Conservation (phyloP, 2,329 filamentous ascomycete genomes). For the Aspergillus viridinutans region DNA sequence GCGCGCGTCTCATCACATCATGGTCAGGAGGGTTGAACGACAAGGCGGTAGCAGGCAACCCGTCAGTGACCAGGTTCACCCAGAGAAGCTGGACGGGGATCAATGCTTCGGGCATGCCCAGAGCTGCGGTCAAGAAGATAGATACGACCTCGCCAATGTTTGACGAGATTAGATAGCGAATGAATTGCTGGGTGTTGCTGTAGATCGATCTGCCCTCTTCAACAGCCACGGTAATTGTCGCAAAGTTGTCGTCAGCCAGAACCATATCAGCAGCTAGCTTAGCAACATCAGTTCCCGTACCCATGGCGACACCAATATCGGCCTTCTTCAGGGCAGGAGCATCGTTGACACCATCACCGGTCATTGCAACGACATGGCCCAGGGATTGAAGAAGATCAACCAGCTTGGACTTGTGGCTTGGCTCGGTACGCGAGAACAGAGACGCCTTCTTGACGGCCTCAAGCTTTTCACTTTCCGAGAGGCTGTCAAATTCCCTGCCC, state of each 20-base stretch:
- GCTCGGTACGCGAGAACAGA: slow-evolving; percentile 93
- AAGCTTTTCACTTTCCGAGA: slow-evolving; percentile 74
- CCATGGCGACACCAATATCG: slow-evolving; percentile 98
- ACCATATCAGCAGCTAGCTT: slow-evolving; percentile 98
- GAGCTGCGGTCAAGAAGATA: slow-evolving; percentile 93
- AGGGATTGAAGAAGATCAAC: slow-evolving; percentile 92
- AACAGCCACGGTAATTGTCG: slow-evolving; percentile 91
- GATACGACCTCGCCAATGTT: slow-evolving; percentile 99
- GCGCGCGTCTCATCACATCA: slow-evolving; percentile 92
- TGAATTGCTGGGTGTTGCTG: slow-evolving; percentile 99
- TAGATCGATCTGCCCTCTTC: slow-evolving; percentile 98
- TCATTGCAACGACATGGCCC: slow-evolving; percentile 97
- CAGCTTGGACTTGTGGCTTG: slow-evolving; percentile 93
- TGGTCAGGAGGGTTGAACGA: slow-evolving; percentile 99
- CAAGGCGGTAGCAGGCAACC: slow-evolving; percentile 89
- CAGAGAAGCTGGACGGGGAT: slow-evolving; percentile 96
- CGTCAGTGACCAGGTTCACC: slow-evolving; percentile 98
- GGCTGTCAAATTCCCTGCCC: slow-evolving; percentile 86
- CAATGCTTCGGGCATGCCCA: slow-evolving; percentile 95
- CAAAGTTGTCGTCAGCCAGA: slow-evolving; percentile 96
- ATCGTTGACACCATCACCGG: slow-evolving; percentile 97
- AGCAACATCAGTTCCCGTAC: slow-evolving; percentile 92
- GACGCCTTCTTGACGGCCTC: slow-evolving; percentile 80
- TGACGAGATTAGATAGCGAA: slow-evolving; percentile 96
- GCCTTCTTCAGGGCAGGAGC: slow-evolving; percentile 97